These are phyloP conservation scores for Corynascus novoguineensis DNA, from an alignment of 495 filamentous ascomycete species.

Conservation along the genomic window DNA sequence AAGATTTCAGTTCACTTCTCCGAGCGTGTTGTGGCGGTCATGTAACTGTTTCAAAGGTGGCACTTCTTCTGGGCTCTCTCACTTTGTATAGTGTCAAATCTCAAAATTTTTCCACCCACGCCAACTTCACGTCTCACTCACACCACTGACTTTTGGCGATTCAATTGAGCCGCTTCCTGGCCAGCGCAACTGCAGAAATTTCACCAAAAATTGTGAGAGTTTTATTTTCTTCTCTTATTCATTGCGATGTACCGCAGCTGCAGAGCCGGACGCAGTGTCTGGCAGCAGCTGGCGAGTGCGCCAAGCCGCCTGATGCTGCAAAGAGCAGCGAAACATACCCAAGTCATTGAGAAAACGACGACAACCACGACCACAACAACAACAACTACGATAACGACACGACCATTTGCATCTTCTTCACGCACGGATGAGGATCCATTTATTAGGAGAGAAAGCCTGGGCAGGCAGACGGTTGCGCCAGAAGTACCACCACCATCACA, in stretches of 20 bases:
- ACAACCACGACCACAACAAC: background rate
- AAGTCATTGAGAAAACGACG: no score
- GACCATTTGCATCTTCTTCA: background rate
- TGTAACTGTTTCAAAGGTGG: no score
- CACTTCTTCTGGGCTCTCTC: no score
- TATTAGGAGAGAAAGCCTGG: background rate
- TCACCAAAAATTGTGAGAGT: background rate
- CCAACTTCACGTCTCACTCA: no score
- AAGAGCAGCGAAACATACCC: no score
- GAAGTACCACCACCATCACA: background rate
- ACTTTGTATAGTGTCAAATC: no score
- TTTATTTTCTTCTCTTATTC: background rate
- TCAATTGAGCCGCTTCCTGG: background rate
- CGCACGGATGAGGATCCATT: background rate
- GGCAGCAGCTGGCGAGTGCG: background rate
- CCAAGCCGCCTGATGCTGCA: background rate
- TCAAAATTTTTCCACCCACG: no score
- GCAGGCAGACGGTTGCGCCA: background rate
- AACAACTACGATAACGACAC: background rate
- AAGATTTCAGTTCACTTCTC: no score
- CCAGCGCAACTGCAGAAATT: background rate
- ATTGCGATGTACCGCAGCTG: slow-evolving; percentile 2
- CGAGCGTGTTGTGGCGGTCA: no score
- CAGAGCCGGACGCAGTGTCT: background rate
- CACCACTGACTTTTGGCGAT: no score